A percentile compares a stretch with the other conserved stretches of the same genome.
Evolutionary conservation across 345 rosid genomes (phyloP).

Genomic region (Melaleuca quinquenervia): DNA sequence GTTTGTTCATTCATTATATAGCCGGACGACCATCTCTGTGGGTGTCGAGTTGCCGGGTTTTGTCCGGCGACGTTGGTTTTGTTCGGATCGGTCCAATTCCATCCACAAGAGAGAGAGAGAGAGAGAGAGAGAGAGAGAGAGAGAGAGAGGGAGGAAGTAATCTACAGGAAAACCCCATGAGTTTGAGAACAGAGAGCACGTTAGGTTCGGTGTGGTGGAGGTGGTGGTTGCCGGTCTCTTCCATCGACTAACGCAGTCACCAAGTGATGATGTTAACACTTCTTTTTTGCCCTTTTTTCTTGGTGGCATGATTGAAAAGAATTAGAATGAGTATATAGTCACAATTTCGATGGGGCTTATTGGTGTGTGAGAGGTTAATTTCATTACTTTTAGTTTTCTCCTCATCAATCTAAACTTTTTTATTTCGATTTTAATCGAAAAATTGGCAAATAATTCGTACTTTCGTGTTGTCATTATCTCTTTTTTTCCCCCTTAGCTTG

Average conservation of each 20-base stretch:
- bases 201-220: background rate
- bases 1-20: background rate
- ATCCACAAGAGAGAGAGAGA: background rate
- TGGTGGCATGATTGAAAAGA: no score
- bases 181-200: background rate
- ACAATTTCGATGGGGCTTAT: no score
- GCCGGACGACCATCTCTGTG: background rate
- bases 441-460: background rate
- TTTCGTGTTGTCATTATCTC: no score
- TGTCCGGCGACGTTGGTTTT: background rate
- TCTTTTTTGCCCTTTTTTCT: no score
- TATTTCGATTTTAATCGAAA: background rate
- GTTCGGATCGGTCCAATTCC: background rate
- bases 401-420: background rate
- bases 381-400: background rate
- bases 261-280: background rate
- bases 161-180: fast-evolving
- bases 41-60: background rate
- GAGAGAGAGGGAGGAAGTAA: background rate
- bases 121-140: background rate
- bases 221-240: background rate
- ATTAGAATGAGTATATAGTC: no score
- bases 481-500: background rate
- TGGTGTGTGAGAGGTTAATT: no score
- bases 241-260: background rate